These are phyloP conservation scores for Plantago coronopus DNA, from an alignment of 305 asterid genomes.

Conservation along the genomic window DNA sequence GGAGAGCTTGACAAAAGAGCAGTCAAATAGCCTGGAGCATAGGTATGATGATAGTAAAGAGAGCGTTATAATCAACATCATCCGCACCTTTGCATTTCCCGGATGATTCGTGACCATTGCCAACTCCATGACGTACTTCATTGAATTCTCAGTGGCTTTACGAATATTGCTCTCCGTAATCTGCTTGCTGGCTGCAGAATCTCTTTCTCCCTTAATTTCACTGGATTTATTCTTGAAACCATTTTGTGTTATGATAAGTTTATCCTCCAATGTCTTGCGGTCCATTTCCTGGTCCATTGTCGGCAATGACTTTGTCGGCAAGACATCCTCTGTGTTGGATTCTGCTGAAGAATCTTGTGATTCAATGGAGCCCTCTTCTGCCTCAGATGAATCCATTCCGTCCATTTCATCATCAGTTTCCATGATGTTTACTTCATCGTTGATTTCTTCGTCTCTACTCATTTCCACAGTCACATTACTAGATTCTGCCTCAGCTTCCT, in stretches of 20 bases:
- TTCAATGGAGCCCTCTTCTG: constrained; percentile 32
- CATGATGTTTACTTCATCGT: neutral
- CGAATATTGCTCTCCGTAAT: neutral
- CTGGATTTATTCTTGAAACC: neutral
- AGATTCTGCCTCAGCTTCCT: constrained; percentile 17
- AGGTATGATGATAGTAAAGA: constrained; percentile 29
- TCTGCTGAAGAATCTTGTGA: constrained; percentile 34
- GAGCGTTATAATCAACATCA: constrained; percentile 20
- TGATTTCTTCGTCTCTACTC: constrained; percentile 16
- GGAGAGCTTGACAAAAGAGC: constrained; percentile 34
- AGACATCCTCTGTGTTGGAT: constrained; percentile 34
- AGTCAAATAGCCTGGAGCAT: constrained; percentile 41
- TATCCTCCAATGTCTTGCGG: constrained; percentile 32
- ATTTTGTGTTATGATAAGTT: constrained; percentile 1
- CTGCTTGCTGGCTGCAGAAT: neutral
- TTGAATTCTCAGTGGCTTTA: constrained; percentile 15
- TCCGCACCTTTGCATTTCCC: constrained; percentile 15
- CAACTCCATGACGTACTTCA: constrained; percentile 26
- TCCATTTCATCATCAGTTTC: constrained; percentile 3
- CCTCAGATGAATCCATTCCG: constrained; percentile 20
- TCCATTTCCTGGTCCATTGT: constrained; percentile 27
- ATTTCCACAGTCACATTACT: constrained; percentile 9
- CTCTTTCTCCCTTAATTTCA: neutral
- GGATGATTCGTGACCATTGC: constrained; percentile 19
- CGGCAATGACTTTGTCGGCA: constrained; percentile 34